Conservation (phyloP, 306 rosid species). For the Delonix regia region DNA sequence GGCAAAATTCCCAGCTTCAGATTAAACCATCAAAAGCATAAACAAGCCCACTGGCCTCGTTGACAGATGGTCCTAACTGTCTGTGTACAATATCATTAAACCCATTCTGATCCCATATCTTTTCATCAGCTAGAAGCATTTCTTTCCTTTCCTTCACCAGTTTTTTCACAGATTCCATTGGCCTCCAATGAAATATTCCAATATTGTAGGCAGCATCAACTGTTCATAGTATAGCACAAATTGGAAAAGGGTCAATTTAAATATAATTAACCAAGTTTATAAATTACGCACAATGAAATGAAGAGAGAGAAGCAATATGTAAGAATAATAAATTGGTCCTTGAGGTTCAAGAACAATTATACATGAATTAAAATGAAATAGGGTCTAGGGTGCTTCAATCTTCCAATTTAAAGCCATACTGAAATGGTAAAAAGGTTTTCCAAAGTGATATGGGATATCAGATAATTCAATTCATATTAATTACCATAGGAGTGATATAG, state of each 20-base stretch:
- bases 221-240: slow-evolving; percentile 38
- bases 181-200: slow-evolving; percentile 97
- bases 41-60: slow-evolving; percentile 69
- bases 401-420: neutral
- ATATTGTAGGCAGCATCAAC: slow-evolving; percentile 86
- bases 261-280: slow-evolving; percentile 18
- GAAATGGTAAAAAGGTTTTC: neutral
- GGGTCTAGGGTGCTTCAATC: neutral
- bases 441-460: neutral
- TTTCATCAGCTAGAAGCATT: slow-evolving; percentile 77
- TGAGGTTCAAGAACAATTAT: no score
- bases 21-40: slow-evolving; percentile 86
- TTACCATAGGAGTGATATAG: slow-evolving; percentile 36
- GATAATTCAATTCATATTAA: neutral
- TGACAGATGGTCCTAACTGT: slow-evolving; percentile 85
- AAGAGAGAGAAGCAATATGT: neutral
- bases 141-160: slow-evolving; percentile 90
- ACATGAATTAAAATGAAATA: neutral
- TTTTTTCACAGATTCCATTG: slow-evolving; percentile 75
- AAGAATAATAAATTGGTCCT: no score
- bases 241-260: slow-evolving; percentile 12
- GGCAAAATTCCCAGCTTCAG: slow-evolving; percentile 92
- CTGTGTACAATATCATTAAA: slow-evolving; percentile 74
- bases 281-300: neutral
- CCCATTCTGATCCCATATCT: slow-evolving; percentile 96